phyloP scores from a whole-genome alignment of 2,329 filamentous ascomycete species.

The Lasiodiplodia gonubiensis region DNA sequence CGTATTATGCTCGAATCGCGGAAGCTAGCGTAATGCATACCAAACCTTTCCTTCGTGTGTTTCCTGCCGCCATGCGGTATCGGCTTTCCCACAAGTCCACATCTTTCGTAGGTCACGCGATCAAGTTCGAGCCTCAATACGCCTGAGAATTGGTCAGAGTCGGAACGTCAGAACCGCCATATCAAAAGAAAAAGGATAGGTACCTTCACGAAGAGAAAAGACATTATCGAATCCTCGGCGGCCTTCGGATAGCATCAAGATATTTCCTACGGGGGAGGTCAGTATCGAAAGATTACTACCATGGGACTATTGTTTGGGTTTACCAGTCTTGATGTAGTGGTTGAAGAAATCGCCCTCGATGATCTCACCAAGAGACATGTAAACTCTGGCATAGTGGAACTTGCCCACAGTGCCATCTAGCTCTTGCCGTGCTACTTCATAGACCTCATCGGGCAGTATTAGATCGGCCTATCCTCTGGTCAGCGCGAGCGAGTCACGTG shows the following conservation, averaged over 20 bases:
- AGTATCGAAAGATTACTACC: background rate
- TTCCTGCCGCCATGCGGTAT: slow-evolving; percentile 63
- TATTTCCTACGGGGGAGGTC: slow-evolving; percentile 63
- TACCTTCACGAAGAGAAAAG: slow-evolving; percentile 74
- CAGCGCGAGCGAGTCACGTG: slow-evolving; percentile 1
- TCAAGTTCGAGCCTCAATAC: slow-evolving; percentile 77
- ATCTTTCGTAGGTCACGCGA: slow-evolving; percentile 80
- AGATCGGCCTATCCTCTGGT: slow-evolving; percentile 56
- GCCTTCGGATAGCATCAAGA: slow-evolving; percentile 85
- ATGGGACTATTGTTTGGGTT: slow-evolving; percentile 12
- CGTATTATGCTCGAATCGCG: no score
- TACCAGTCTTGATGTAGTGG: slow-evolving; percentile 82
- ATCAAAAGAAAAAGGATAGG: slow-evolving; percentile 22
- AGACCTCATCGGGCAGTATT: slow-evolving; percentile 70
- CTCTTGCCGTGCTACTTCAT: slow-evolving; percentile 60
- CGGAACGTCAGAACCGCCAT: background rate
- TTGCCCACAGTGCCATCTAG: slow-evolving; percentile 51
- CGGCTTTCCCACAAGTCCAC: slow-evolving; percentile 77
- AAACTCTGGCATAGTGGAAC: slow-evolving; percentile 68
- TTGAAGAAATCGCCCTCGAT: slow-evolving; percentile 78
- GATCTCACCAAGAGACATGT: slow-evolving; percentile 74
- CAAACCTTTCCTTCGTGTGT: slow-evolving; percentile 73
- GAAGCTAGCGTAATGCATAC: slow-evolving; percentile 54
- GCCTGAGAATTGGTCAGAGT: slow-evolving; percentile 55
- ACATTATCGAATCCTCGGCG: slow-evolving; percentile 71